phyloP scores from a whole-genome alignment of 169 alveolate species.

The Plasmodium knowlesi region DNA sequence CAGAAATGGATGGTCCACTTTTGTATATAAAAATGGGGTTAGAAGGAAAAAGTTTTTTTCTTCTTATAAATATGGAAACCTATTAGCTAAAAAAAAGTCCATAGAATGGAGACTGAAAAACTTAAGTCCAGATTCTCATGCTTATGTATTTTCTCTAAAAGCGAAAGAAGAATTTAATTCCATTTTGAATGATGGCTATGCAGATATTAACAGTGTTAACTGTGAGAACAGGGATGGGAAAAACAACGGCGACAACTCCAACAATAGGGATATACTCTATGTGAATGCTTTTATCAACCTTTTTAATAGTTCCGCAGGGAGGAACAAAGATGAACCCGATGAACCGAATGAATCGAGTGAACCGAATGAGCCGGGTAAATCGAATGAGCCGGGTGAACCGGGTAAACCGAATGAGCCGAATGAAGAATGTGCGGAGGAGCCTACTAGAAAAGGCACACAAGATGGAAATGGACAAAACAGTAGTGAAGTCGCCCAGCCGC shows the following conservation, averaged over 20 bases:
- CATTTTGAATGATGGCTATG: constrained; percentile 47
- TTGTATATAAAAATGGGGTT: constrained; percentile 70
- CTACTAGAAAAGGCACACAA: not conserved
- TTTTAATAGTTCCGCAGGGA: not conserved
- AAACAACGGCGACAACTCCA: not conserved
- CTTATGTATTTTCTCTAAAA: constrained; percentile 60
- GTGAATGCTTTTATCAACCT: constrained; percentile 50
- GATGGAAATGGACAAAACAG: not conserved
- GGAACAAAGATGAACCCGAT: not conserved
- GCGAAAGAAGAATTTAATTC: constrained; percentile 68
- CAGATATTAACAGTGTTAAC: not conserved
- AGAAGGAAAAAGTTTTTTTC: constrained; percentile 62
- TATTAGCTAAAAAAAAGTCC: constrained; percentile 67
- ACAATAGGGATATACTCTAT: constrained; percentile 47
- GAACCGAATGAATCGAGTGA: not conserved
- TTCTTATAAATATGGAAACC: constrained; percentile 63
- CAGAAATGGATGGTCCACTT: constrained; percentile 74
- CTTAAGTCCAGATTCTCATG: constrained; percentile 64
- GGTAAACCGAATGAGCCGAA: not conserved
- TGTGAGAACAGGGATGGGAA: not conserved
- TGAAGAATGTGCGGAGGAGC: not conserved
- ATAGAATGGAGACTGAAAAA: constrained; percentile 72
- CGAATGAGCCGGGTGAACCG: not conserved
- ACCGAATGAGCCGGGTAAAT: not conserved
- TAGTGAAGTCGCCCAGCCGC: not conserved